phyloP scores from a whole-genome alignment of 202 grass and related monocot species.

The Schoenoplectus tabernaemontani region DNA sequence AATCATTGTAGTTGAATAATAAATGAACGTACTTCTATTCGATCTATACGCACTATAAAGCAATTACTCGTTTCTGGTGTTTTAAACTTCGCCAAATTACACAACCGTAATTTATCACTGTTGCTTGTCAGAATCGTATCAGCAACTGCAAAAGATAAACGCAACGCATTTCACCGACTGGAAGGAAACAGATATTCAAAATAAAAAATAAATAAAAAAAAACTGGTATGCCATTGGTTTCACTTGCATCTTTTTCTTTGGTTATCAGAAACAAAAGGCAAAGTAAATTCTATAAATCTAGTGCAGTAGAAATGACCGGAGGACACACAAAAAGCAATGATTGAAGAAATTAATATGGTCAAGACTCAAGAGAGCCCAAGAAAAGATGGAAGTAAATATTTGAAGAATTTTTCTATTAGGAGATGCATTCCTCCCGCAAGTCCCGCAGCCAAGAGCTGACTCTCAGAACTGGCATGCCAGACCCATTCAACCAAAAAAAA shows the following conservation, averaged over 20 bases:
- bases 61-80: too few species aligned
- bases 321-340: too few species aligned
- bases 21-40: too few species aligned
- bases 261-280: not conserved
- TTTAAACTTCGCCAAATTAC: too few species aligned
- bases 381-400: not conserved
- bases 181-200: too few species aligned
- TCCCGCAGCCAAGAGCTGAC: not conserved
- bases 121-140: too few species aligned
- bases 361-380: not conserved
- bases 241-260: not conserved
- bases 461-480: not conserved
- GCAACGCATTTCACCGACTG: too few species aligned
- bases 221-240: not conserved
- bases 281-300: not conserved
- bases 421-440: not conserved
- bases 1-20: too few species aligned
- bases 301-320: too few species aligned
- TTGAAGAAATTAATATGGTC: not conserved
- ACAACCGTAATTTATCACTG: too few species aligned
- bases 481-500: constrained; percentile 7
- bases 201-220: not conserved
- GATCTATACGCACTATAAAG: too few species aligned
- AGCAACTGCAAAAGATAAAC: too few species aligned
- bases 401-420: not conserved